A percentile compares a stretch with the other conserved stretches of the same genome.
Conservation (phyloP, 768 basidiomycete species). For the Hortiboletus flavorubellus region DNA sequence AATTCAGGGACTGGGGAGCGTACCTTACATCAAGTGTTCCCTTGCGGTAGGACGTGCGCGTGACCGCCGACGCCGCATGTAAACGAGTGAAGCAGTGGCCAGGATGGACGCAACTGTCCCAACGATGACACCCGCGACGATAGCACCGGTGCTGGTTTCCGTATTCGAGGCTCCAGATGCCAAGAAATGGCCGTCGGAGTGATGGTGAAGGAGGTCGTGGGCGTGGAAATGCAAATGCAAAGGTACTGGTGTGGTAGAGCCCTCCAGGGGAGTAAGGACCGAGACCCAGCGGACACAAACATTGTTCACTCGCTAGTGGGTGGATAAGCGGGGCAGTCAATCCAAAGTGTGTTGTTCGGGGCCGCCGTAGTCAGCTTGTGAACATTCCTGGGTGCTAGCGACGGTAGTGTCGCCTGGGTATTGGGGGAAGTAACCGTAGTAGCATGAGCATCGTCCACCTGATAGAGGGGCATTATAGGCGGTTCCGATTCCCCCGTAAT, state of each 20-base stretch:
- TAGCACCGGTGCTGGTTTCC: too few relatives aligned
- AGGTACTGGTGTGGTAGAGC: not conserved
- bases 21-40: not conserved
- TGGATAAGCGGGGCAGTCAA: not conserved
- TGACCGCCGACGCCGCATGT: not conserved
- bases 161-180: too few relatives aligned
- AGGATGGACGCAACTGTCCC: too few relatives aligned
- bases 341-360: not conserved
- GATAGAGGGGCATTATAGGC: not conserved
- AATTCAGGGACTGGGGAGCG: not conserved
- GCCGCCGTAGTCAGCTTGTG: not conserved
- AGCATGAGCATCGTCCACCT: not conserved
- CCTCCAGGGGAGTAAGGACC: not conserved
- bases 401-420: not conserved
- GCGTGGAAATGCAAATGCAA: not conserved
- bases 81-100: not conserved
- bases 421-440: not conserved
- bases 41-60: not conserved
- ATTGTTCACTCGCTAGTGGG: not conserved
- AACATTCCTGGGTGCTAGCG: not conserved
- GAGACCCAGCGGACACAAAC: not conserved
- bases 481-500: not conserved
- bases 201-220: not conserved
- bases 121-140: too few relatives aligned
- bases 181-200: not conserved